Evolutionary conservation across 768 basidiomycete genomes (phyloP).

Genomic region (Chalciporus piperatus): DNA sequence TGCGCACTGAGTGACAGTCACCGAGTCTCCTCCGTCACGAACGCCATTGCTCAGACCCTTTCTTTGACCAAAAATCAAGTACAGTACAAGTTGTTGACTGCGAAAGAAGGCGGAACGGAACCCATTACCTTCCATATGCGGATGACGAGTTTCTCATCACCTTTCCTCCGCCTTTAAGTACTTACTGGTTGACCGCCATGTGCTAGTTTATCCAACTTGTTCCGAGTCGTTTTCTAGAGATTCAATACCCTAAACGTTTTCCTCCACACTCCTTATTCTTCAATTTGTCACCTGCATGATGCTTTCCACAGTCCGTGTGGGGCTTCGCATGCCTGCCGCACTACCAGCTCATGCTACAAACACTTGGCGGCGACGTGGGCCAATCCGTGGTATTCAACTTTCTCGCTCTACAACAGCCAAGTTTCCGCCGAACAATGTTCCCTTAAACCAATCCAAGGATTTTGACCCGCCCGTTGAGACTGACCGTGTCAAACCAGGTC

Average conservation of each 20-base stretch:
- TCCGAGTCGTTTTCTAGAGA: not conserved
- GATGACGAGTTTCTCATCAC: not conserved
- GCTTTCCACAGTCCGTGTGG: conserved; percentile 1
- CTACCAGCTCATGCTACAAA: not conserved
- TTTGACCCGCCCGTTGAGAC: conserved; percentile 5
- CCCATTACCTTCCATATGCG: conserved; percentile 6
- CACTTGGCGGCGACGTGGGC: not conserved
- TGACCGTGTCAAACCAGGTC: conserved; percentile 47
- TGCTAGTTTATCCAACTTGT: not conserved
- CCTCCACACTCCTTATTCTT: not conserved
- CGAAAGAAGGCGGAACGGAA: not conserved
- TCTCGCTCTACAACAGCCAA: conserved; percentile 7
- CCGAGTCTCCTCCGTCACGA: no score
- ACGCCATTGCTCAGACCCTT: no score
- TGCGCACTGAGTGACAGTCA: no score
- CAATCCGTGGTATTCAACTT: conserved; percentile 9
- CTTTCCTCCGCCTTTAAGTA: not conserved
- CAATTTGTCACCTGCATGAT: conserved; percentile 5
- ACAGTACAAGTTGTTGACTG: no score
- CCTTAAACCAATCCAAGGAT: conserved; percentile 1
- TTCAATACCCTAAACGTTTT: not conserved
- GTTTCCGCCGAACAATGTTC: conserved; percentile 7
- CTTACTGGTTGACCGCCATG: not conserved
- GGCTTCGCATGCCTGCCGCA: conserved; percentile 2
- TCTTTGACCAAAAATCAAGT: no score